A percentile compares a stretch with the other conserved stretches of the same genome.
These are phyloP conservation scores for Blastosporella zonata DNA, from an alignment of 1,284 basidiomycete genomes.

Conservation along the genomic window DNA sequence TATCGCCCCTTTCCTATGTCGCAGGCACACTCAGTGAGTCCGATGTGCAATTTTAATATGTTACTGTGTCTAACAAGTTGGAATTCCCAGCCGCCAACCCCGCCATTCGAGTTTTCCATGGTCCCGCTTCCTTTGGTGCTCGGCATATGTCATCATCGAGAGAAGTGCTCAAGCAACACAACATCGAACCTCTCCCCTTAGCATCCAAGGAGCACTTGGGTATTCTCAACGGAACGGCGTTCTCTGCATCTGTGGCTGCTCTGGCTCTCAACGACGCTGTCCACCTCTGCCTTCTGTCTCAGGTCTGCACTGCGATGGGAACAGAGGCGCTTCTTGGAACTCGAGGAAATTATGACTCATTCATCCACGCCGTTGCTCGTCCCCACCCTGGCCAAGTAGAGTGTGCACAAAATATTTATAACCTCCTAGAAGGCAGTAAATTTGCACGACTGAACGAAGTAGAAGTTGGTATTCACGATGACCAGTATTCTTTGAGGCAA, in stretches of 20 bases:
- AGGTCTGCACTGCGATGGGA: slow-evolving; percentile 82
- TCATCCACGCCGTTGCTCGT: slow-evolving; percentile 78
- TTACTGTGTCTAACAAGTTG: neutral
- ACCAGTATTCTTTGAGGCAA: slow-evolving; percentile 53
- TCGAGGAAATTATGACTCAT: slow-evolving; percentile 70
- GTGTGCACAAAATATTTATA: slow-evolving; percentile 63
- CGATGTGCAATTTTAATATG: neutral
- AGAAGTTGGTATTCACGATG: slow-evolving; percentile 48
- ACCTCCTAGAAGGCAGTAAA: slow-evolving; percentile 65
- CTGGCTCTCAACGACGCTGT: slow-evolving; percentile 74
- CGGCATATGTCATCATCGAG: slow-evolving; percentile 57
- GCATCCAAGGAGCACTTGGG: slow-evolving; percentile 83
- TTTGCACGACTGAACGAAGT: slow-evolving; percentile 59
- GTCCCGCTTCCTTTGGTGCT: slow-evolving; percentile 44
- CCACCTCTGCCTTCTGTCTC: slow-evolving; percentile 67
- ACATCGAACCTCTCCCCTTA: slow-evolving; percentile 66
- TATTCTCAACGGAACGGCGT: slow-evolving; percentile 84
- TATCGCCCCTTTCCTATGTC: slow-evolving; percentile 79
- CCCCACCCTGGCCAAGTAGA: slow-evolving; percentile 87
- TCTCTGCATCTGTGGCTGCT: slow-evolving; percentile 65
- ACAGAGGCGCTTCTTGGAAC: slow-evolving; percentile 77
- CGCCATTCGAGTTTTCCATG: slow-evolving; percentile 69
- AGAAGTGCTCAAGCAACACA: slow-evolving; percentile 60
- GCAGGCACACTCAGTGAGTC: slow-evolving; percentile 63
- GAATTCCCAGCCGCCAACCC: slow-evolving; percentile 57